Percentiles rank a stretch among this genome's conserved stretches.
Evolutionary conservation across 1,284 basidiomycete species (phyloP).

Genomic region (Ceratobasidium theobromae): DNA sequence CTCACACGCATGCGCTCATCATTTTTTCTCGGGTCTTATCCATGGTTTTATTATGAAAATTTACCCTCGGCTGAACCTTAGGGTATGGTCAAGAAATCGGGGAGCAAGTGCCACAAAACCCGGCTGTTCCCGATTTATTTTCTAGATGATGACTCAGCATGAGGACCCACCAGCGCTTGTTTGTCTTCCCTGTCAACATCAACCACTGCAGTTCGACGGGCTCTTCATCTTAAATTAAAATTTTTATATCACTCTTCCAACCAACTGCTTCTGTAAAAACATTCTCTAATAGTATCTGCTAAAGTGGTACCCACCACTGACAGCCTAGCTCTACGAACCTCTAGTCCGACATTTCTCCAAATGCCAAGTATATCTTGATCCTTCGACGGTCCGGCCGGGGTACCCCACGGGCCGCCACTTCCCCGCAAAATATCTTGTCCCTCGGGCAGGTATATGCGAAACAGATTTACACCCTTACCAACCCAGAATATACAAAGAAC

Average conservation of each 20-base stretch:
- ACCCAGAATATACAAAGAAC: not conserved
- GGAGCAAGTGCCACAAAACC: no score
- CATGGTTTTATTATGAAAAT: no score
- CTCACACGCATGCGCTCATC: no score
- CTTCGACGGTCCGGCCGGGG: conserved; percentile 23
- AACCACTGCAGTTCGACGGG: not conserved
- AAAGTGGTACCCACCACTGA: no score
- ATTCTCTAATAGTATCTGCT: no score
- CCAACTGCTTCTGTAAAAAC: not conserved
- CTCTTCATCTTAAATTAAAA: not conserved
- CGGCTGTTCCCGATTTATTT: no score
- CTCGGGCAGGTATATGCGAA: not conserved
- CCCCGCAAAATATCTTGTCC: conserved; percentile 2
- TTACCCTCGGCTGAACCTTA: no score
- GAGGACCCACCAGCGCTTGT: no score
- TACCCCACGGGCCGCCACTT: conserved; percentile 23
- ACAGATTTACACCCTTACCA: not conserved
- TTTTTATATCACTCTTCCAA: not conserved
- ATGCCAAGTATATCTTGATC: conserved; percentile 2
- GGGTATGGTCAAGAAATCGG: no score
- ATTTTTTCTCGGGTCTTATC: not conserved
- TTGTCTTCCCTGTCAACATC: no score
- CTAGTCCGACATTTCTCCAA: conserved; percentile 22
- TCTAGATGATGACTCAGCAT: no score
- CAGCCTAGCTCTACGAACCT: not conserved